Evolutionary conservation across 768 basidiomycete species (phyloP).

Genomic region (Mycena galericulata): DNA sequence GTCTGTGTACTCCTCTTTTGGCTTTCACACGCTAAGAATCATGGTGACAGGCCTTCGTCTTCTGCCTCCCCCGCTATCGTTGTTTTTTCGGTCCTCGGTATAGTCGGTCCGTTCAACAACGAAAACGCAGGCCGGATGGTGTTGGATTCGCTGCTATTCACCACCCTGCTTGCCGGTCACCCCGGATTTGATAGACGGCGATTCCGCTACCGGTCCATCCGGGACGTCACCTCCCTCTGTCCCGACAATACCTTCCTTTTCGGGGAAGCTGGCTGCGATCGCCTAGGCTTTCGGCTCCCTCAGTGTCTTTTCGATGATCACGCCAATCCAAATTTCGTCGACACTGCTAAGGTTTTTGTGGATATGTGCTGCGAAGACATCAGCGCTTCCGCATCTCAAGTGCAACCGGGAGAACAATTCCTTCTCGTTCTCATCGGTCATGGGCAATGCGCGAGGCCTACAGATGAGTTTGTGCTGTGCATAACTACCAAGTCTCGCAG

Average conservation of each 20-base stretch:
- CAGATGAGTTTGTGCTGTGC: background rate
- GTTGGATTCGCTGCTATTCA: background rate
- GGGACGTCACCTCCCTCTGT: background rate
- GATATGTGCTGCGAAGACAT: background rate
- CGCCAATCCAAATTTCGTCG: background rate
- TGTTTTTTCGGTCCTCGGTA: background rate
- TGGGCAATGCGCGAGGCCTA: background rate
- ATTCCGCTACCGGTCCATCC: slow-evolving; percentile 1
- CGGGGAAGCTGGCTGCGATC: background rate
- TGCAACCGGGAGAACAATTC: slow-evolving; percentile 3
- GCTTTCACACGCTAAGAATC: background rate
- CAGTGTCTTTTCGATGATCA: background rate
- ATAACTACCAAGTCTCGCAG: background rate
- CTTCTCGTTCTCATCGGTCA: background rate
- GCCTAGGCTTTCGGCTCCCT: background rate
- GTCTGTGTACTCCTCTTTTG: background rate
- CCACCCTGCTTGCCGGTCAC: background rate
- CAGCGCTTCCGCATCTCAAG: background rate
- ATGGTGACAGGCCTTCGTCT: background rate
- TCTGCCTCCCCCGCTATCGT: background rate
- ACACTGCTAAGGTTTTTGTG: background rate
- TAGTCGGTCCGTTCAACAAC: background rate
- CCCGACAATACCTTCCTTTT: background rate
- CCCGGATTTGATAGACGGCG: background rate
- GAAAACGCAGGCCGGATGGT: background rate